These are phyloP conservation scores for Silene coronaria DNA, from an alignment of 179 eudicot genomes.

Conservation along the genomic window DNA sequence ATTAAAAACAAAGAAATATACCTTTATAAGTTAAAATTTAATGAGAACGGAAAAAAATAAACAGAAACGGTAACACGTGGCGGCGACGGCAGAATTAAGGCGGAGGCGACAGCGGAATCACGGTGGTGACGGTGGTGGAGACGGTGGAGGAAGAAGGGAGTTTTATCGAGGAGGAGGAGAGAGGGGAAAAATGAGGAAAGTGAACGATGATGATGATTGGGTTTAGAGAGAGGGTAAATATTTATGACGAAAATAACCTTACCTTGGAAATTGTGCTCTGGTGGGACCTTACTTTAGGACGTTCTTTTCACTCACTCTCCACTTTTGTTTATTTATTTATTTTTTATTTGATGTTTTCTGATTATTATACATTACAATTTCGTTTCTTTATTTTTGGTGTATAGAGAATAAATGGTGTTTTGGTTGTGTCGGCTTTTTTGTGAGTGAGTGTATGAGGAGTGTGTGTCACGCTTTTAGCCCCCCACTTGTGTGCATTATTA, in stretches of 20 bases:
- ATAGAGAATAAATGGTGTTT: too few relatives aligned
- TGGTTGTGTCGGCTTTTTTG: not conserved
- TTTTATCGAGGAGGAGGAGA: not conserved
- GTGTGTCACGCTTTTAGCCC: not conserved
- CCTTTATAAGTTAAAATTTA: not conserved
- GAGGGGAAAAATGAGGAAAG: not conserved
- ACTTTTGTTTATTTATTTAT: not conserved
- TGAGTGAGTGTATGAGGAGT: not conserved
- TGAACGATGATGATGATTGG: not conserved
- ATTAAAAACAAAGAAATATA: not conserved
- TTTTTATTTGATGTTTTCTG: not conserved
- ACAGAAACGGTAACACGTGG: not conserved
- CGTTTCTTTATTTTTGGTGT: not conserved
- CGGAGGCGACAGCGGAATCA: too few relatives aligned
- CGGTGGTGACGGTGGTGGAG: not conserved
- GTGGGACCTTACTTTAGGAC: constrained; percentile 2
- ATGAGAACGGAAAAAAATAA: too few relatives aligned
- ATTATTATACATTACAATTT: not conserved
- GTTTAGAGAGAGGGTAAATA: not conserved
- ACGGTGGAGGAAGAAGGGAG: not conserved
- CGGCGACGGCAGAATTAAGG: too few relatives aligned
- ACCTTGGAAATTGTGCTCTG: constrained; percentile 4
- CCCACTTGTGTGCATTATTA: not conserved
- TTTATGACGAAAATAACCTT: not conserved
- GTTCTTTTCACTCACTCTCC: constrained; percentile 3